Base-by-base conservation (phyloP, 1,284 basidiomycete genomes). In the Acaromyces ingoldii region DNA sequence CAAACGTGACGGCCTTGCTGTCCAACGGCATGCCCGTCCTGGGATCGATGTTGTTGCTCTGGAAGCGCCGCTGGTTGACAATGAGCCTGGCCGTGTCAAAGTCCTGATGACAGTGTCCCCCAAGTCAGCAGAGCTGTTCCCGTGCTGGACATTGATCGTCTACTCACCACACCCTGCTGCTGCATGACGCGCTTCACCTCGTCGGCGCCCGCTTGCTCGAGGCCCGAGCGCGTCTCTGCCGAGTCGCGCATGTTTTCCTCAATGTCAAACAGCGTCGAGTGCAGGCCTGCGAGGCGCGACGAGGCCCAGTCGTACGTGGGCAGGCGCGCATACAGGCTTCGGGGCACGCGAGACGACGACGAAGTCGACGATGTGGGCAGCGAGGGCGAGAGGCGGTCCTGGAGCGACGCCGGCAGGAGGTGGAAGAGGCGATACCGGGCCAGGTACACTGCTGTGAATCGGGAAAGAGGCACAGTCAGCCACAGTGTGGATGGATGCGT, bases 81-180 rank as follows among this genome's bases (percentile, higher is more conserved):
- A 65, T 64, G 24, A 74, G 47, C 10, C 72, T 48, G 4, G 72
- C 72, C 39, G 71, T 61, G 33, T 74, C 72, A 31, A 74, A 74
- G 4, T 49, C 50, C 65, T 66, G 49, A 4, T 10, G 21, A 34
- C 28, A 34, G 42, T 17, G 24, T 5, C 28, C 15, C 13, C n/a
- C n/a, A n/a, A n/a, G n/a, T n/a, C n/a, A n/a, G n/a, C n/a, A 22
- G 9, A 17, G 4, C 21, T 42, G n/a, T 42, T 26, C 24, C 28
- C 39, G 21, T 4, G 3, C 15, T 4, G 39, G 5, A n/a, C 21
- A 17, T 19, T 37, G 21, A 22, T 7, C 28, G 17, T 13, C 7
- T 19, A 58, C 63, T 52, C 36, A 65, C 63, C 6, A 74, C 55
- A 7, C 56, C 52, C 4, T 67, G 57, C 2, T 24, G 52, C 19